Percentiles rank a stretch among this genome's conserved stretches.
phyloP scores from a whole-genome alignment of 805 yeast species.

The Vanderwaltozyma yarrowii region DNA sequence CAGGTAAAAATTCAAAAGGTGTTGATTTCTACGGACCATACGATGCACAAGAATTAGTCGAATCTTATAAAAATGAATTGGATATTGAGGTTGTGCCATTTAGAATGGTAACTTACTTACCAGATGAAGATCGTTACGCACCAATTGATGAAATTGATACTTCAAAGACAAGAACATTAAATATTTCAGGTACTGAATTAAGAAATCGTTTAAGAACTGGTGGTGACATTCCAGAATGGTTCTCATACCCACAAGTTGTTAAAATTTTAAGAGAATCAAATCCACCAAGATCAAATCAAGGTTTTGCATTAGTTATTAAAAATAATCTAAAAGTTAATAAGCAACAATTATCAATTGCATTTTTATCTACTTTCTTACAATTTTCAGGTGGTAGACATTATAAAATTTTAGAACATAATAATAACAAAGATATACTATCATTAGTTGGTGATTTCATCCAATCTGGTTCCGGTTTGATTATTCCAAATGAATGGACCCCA shows the following conservation, averaged over 20 bases:
- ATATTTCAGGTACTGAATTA: slow-evolving; percentile 90
- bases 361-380: slow-evolving; percentile 86
- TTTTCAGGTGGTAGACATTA: slow-evolving; percentile 71
- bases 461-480: slow-evolving; percentile 88
- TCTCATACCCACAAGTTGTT: slow-evolving; percentile 94
- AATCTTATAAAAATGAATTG: slow-evolving; percentile 61
- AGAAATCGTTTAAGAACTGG: slow-evolving; percentile 83
- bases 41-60: slow-evolving; percentile 89
- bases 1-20: slow-evolving; percentile 81
- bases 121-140: slow-evolving; percentile 89
- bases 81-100: slow-evolving; percentile 89
- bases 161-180: slow-evolving; percentile 66
- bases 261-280: slow-evolving; percentile 81
- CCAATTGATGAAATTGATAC: slow-evolving; percentile 84
- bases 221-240: slow-evolving; percentile 89
- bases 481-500: slow-evolving; percentile 30
- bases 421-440: slow-evolving; percentile 63
- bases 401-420: slow-evolving; percentile 38
- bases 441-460: slow-evolving; percentile 33
- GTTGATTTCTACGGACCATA: slow-evolving; percentile 94
- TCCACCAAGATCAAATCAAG: slow-evolving; percentile 86
- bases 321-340: slow-evolving; percentile 51
- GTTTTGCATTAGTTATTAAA: slow-evolving; percentile 66
- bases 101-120: slow-evolving; percentile 93
- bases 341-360: slow-evolving; percentile 65